phyloP scores from a whole-genome alignment of 2,329 filamentous ascomycete species.

The Colletotrichum brevisporum region DNA sequence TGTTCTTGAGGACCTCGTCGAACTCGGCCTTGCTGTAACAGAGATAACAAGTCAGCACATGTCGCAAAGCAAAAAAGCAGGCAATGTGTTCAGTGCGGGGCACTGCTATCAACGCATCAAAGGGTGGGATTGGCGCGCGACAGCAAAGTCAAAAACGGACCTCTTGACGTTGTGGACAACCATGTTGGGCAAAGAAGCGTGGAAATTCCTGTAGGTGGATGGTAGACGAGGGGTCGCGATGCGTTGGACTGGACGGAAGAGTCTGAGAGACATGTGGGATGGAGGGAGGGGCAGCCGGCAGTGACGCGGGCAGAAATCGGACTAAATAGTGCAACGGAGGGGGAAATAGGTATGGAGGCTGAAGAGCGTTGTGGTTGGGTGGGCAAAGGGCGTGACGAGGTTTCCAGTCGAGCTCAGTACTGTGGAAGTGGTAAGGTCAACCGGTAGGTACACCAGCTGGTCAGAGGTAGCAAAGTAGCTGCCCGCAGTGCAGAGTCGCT shows the following conservation, averaged over 20 bases:
- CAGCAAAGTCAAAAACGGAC: constrained; percentile 46
- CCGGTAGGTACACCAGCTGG: no score
- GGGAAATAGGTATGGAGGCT: constrained; percentile 13
- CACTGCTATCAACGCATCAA: background rate
- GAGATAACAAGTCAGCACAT: background rate
- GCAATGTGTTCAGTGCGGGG: background rate
- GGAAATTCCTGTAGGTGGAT: constrained; percentile 45
- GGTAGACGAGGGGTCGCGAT: constrained; percentile 32
- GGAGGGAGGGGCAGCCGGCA: constrained; percentile 2
- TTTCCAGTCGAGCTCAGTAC: background rate
- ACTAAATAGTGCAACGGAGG: constrained; percentile 27
- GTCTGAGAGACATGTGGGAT: constrained; percentile 34
- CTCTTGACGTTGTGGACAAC: constrained; percentile 60
- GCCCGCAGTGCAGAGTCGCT: constrained; percentile 13
- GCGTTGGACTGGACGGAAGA: constrained; percentile 35
- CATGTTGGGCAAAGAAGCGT: constrained; percentile 57
- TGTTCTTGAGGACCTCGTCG: constrained; percentile 64
- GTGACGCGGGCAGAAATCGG: constrained; percentile 26
- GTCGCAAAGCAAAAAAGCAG: background rate
- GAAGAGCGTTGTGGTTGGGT: constrained; percentile 9
- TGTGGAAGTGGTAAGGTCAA: background rate
- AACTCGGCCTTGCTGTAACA: constrained; percentile 70
- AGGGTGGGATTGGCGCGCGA: background rate
- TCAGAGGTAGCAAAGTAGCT: constrained; percentile 1
- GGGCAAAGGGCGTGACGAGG: constrained; percentile 22